These are phyloP conservation scores for Neurospora cerealis DNA, from an alignment of 495 filamentous ascomycete genomes.

Conservation along the genomic window DNA sequence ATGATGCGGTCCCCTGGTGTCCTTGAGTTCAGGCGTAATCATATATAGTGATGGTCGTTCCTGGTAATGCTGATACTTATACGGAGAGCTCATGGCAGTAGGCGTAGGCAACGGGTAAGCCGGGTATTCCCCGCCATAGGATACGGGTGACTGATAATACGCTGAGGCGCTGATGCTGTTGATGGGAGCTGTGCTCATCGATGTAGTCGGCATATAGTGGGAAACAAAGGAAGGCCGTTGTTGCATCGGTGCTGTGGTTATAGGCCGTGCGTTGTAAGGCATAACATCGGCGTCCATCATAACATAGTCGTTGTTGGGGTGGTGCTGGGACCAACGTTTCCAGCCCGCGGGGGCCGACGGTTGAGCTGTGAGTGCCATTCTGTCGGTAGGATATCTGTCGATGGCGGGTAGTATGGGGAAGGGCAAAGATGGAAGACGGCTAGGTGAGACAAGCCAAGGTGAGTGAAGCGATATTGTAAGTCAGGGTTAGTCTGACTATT, in stretches of 20 bases:
- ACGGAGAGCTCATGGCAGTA: conserved; percentile 14
- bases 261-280: conserved; percentile 23
- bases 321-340: conserved; percentile 34
- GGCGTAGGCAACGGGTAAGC: conserved; percentile 23
- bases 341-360: conserved; percentile 23
- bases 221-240: conserved; percentile 16
- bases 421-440: background rate
- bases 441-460: background rate
- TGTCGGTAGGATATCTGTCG: conserved; percentile 6
- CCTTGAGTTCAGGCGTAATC: conserved; percentile 4
- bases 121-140: conserved; percentile 21
- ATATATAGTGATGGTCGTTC: conserved; percentile 21
- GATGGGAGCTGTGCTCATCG: conserved; percentile 26
- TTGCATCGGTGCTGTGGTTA: conserved; percentile 17
- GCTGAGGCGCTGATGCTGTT: conserved; percentile 25
- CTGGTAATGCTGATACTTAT: conserved; percentile 25
- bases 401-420: background rate
- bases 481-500: background rate
- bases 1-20: conserved; percentile 3
- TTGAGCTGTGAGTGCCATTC: conserved; percentile 31
- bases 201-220: conserved; percentile 24
- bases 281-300: conserved; percentile 28
- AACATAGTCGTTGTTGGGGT: conserved; percentile 22
- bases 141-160: conserved; percentile 16
- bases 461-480: background rate